Evolutionary conservation across 2,329 filamentous ascomycete genomes (phyloP).

Genomic region (Fusarium abutilonis): DNA sequence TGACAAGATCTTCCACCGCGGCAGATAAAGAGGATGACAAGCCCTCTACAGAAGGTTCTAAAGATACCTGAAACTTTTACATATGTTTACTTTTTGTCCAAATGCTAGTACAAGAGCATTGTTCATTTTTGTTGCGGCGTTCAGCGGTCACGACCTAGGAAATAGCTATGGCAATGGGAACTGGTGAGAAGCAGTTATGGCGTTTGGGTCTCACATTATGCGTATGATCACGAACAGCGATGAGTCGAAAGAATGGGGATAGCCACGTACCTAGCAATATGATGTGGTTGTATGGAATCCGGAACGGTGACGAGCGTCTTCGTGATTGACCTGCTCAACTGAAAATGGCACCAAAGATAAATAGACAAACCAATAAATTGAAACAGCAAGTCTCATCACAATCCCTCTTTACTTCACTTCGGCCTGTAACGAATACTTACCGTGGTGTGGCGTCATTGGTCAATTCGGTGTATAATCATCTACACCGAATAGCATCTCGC

Average conservation of each 20-base stretch:
- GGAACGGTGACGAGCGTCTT: background rate
- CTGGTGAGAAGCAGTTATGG: conserved; percentile 15
- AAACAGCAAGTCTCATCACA: background rate
- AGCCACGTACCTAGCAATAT: background rate
- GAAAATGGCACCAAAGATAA: background rate
- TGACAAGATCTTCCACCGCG: conserved; percentile 58
- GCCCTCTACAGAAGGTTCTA: conserved; percentile 20
- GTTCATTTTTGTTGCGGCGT: conserved; percentile 27
- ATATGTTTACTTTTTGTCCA: background rate
- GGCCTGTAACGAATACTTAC: background rate
- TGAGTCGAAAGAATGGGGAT: background rate
- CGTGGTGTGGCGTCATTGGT: conserved; percentile 9
- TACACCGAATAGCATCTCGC: conserved; percentile 11
- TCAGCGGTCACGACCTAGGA: conserved; percentile 13
- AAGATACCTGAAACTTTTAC: conserved; percentile 24
- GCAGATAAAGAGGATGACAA: conserved; percentile 52
- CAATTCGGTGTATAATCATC: conserved; percentile 9
- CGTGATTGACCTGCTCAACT: background rate
- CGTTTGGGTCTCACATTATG: conserved; percentile 9
- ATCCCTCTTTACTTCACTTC: background rate
- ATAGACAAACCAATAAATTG: background rate
- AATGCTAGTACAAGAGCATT: background rate
- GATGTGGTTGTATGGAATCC: background rate
- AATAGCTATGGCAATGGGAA: conserved; percentile 5
- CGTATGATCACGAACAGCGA: conserved; percentile 3